A percentile compares a stretch with the other conserved stretches of the same genome.
These are phyloP conservation scores for Aspergillus fumigatiaffinis DNA, from an alignment of 2,329 filamentous ascomycete genomes.

Conservation along the genomic window DNA sequence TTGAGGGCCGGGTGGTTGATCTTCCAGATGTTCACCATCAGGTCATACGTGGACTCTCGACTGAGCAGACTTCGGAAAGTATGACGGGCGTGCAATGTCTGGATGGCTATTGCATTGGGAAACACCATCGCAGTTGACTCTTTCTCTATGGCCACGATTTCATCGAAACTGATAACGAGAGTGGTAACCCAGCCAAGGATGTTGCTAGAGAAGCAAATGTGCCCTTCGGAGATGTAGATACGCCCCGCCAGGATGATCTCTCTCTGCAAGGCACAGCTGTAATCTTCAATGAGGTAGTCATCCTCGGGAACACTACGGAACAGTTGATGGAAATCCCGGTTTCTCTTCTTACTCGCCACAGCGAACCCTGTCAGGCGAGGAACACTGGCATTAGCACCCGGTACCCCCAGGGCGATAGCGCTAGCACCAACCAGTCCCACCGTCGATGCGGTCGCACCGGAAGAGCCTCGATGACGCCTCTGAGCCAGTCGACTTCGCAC, in stretches of 20 bases:
- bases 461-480: conserved; percentile 78
- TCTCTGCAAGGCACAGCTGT: conserved; percentile 90
- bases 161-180: conserved; percentile 95
- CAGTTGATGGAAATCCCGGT: conserved; percentile 86
- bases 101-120: conserved; percentile 95
- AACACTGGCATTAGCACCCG: conserved; percentile 53
- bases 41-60: conserved; percentile 90
- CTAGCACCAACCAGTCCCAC: conserved; percentile 71
- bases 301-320: conserved; percentile 98
- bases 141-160: conserved; percentile 95
- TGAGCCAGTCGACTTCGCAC: conserved; percentile 61
- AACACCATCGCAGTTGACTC: conserved; percentile 93
- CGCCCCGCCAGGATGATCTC: conserved; percentile 93
- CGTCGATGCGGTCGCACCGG: conserved; percentile 63
- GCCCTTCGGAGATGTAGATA: conserved; percentile 93
- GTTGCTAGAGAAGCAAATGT: conserved; percentile 98
- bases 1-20: conserved; percentile 88
- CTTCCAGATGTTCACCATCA: conserved; percentile 98
- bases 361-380: conserved; percentile 91
- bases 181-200: conserved; percentile 98
- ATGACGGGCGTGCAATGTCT: conserved; percentile 91
- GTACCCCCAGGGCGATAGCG: conserved; percentile 64
- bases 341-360: conserved; percentile 91
- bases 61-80: conserved; percentile 94
- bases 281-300: conserved; percentile 97